Evolutionary conservation across 2,329 filamentous ascomycete species (phyloP), one percentile per base, ranked within the genome.

Genomic region (Colletotrichum phormii): DNA sequence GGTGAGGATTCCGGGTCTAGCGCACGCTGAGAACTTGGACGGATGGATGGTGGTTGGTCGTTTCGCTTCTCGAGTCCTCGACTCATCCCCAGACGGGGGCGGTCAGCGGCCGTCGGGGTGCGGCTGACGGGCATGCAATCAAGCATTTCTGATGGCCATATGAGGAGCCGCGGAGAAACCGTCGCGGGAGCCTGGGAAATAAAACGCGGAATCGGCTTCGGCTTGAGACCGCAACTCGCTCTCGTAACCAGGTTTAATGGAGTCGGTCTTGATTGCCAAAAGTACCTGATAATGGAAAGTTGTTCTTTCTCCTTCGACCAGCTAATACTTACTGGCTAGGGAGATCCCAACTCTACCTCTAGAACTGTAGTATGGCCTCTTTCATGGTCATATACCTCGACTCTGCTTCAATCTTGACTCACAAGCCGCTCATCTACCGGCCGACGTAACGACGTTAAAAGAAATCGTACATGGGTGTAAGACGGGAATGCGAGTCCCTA

Each of bases 31-130:
- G 13, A 37, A 37, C 29, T 35, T 49, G 22, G 18, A 35, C 42
- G 12, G 53, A 11, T 26, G 53, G 70, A 42, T 18, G 37, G 37
- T 42, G 37, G 13, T 15, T 42, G 65, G 54, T 35, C 26, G 60
- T 18, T 46, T 58, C 51, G 63, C 22, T 29, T 51, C 60, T 54
- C 54, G 70, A 54, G 31, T 64, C 29, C 63, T 53, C 60, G 60
- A 33, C 46, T 31, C 49, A 60, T 42, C 37, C 57, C 42, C 46
- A 53, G 24, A 33, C 57, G 31, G 15, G 37, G 9, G 49, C 31
- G 51, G 35, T 35, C 57, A 49, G 33, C 13, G 12, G 5, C 42
- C 15, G 42, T 49, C 42, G 42, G 42, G 42, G 42, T 49, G 42
- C 42, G 42, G 42, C 42, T 49, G 42, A 18, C 37, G 37, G 37